Evolutionary conservation across 1,139 yeast species (phyloP).

Genomic region (Candida sp.): DNA sequence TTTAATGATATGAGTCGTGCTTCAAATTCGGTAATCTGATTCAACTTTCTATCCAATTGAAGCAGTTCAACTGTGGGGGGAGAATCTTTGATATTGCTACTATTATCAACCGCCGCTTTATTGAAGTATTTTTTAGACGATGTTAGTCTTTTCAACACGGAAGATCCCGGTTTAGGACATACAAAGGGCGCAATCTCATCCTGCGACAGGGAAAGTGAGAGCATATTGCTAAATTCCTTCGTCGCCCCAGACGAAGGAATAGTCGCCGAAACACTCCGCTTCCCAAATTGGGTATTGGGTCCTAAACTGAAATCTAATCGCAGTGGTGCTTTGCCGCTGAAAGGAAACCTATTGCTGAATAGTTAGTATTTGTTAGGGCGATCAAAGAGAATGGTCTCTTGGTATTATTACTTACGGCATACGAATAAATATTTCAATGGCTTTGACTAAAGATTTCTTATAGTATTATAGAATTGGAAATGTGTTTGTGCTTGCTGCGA

Average conservation of each 20-base stretch:
- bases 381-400: not conserved
- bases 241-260: not conserved
- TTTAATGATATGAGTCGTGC: slow-evolving; percentile 8
- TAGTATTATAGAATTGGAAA: not conserved
- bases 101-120: not conserved
- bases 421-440: not conserved
- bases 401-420: slow-evolving; percentile 1
- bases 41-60: slow-evolving; percentile 6
- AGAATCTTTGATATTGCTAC: slow-evolving; percentile 6
- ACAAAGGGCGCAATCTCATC: slow-evolving; percentile 3
- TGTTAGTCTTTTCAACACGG: slow-evolving; percentile 1
- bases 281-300: not conserved
- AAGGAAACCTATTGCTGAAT: slow-evolving; percentile 1
- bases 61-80: slow-evolving; percentile 1
- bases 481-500: not conserved
- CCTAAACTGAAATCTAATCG: not conserved
- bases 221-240: not conserved
- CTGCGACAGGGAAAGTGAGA: not conserved
- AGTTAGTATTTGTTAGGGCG: not conserved
- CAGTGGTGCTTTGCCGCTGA: slow-evolving; percentile 1
- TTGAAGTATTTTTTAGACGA: not conserved
- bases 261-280: not conserved
- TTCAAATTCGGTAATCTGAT: slow-evolving; percentile 10
- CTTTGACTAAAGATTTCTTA: not conserved
- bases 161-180: not conserved